phyloP scores from a whole-genome alignment of 2,329 filamentous ascomycete species.

The Aspergillus tubingensis region DNA sequence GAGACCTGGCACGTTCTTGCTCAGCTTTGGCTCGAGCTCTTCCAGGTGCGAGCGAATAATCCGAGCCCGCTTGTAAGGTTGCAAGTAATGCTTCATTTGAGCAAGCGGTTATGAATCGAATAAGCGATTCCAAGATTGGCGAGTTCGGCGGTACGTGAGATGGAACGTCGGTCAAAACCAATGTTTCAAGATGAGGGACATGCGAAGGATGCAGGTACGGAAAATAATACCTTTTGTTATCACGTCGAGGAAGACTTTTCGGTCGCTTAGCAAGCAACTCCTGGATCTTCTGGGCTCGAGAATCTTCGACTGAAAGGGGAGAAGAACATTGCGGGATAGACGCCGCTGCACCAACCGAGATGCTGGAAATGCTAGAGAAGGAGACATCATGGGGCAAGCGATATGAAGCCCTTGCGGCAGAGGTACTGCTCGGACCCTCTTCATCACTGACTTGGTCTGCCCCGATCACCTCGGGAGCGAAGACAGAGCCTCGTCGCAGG shows the following conservation, averaged over 20 bases:
- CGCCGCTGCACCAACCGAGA: slow-evolving; percentile 5
- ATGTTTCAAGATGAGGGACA: slow-evolving; percentile 55
- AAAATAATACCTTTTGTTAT: slow-evolving; percentile 30
- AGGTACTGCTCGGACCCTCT: not conserved
- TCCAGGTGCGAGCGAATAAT: slow-evolving; percentile 62
- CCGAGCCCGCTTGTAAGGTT: slow-evolving; percentile 54
- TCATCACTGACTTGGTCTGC: not conserved
- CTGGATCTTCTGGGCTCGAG: slow-evolving; percentile 37
- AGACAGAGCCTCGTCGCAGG: slow-evolving; percentile 44
- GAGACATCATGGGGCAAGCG: slow-evolving; percentile 3
- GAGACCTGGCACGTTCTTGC: slow-evolving; percentile 50
- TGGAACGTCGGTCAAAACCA: slow-evolving; percentile 61
- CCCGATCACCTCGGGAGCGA: slow-evolving; percentile 50
- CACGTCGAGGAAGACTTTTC: slow-evolving; percentile 32
- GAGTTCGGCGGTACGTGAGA: slow-evolving; percentile 44
- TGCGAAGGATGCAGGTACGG: slow-evolving; percentile 56
- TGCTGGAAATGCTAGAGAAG: slow-evolving; percentile 1
- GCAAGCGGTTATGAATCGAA: slow-evolving; percentile 58
- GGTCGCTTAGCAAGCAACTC: slow-evolving; percentile 43
- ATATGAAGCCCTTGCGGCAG: not conserved
- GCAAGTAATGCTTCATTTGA: slow-evolving; percentile 58
- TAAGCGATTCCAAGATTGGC: slow-evolving; percentile 47
- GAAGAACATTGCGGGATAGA: slow-evolving; percentile 22
- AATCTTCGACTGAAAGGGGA: slow-evolving; percentile 23
- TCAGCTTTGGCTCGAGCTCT: slow-evolving; percentile 52